These are phyloP conservation scores for Aspergillus thermomutatus DNA, from an alignment of 2,329 filamentous ascomycete species.

Conservation along the genomic window DNA sequence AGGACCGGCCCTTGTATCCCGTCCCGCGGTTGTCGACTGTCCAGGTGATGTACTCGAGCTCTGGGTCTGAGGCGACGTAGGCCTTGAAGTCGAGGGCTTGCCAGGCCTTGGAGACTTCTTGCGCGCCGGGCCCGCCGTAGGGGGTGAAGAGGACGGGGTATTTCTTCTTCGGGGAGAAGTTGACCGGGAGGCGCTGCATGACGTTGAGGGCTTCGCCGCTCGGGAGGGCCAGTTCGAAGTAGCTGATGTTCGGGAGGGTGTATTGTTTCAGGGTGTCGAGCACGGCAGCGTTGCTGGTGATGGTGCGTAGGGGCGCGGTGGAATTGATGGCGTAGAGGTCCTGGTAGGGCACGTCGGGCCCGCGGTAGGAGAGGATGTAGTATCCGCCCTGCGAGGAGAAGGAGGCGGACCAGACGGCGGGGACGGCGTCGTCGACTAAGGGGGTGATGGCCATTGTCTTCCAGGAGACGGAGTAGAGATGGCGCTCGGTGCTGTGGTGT, in stretches of 20 bases:
- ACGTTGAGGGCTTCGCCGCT: conserved; percentile 62
- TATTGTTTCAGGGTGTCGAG: conserved; percentile 57
- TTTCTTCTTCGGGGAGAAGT: conserved; percentile 60
- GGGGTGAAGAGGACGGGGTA: conserved; percentile 66
- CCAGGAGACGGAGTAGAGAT: conserved; percentile 65
- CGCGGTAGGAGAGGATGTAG: conserved; percentile 63
- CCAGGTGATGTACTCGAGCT: conserved; percentile 65
- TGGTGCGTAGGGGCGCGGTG: conserved; percentile 53
- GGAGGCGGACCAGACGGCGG: conserved; percentile 61
- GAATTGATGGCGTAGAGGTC: conserved; percentile 60
- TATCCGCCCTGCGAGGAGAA: conserved; percentile 62
- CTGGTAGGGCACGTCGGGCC: conserved; percentile 67
- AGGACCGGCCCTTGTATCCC: conserved; percentile 60
- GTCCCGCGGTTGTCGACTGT: conserved; percentile 68
- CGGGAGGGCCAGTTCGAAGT: conserved; percentile 60
- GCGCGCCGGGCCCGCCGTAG: conserved; percentile 65
- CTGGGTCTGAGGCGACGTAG: conserved; percentile 65
- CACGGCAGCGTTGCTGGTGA: conserved; percentile 59
- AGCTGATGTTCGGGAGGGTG: conserved; percentile 62
- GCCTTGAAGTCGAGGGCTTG: conserved; percentile 55
- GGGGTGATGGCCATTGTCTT: conserved; percentile 51
- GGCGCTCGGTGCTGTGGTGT: conserved; percentile 63
- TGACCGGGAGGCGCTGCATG: conserved; percentile 62
- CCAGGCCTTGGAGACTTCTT: conserved; percentile 59
- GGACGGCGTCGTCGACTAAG: conserved; percentile 58